Percentiles rank a stretch among this genome's conserved stretches.
Conservation (phyloP, 2,329 filamentous ascomycete species). For the Colletotrichum ledebouriae region DNA sequence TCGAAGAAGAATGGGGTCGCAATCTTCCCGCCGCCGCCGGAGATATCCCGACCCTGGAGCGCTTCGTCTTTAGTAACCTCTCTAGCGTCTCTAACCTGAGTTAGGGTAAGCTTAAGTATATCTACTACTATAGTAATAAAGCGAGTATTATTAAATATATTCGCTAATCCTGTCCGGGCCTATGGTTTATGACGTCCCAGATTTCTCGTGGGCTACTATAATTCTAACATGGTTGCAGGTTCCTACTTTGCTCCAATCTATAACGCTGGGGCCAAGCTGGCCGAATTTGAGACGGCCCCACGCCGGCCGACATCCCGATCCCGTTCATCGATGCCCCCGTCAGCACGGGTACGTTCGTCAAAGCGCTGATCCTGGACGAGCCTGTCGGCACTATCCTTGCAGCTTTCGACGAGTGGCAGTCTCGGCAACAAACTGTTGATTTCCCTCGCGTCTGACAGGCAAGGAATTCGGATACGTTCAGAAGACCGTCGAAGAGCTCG, state of each 20-base stretch:
- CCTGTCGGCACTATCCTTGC: conserved; percentile 56
- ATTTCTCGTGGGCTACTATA: conserved; percentile 24
- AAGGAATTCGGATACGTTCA: conserved; percentile 51
- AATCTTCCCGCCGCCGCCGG: conserved; percentile 69
- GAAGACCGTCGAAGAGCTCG: conserved; percentile 51
- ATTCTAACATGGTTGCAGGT: conserved; percentile 12
- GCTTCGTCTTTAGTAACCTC: conserved; percentile 30
- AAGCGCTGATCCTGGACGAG: conserved; percentile 57
- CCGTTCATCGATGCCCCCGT: conserved; percentile 52
- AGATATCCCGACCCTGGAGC: conserved; percentile 6
- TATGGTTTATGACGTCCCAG: conserved; percentile 29
- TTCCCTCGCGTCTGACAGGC: conserved; percentile 54
- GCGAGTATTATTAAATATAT: conserved; percentile 22
- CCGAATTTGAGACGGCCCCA: conserved; percentile 21
- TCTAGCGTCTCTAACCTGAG: conserved; percentile 6
- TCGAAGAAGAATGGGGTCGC: conserved; percentile 64
- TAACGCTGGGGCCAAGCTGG: neutral
- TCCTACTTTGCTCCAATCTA: conserved; percentile 6
- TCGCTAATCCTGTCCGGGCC: neutral
- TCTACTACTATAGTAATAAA: conserved; percentile 31
- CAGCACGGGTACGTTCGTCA: conserved; percentile 60
- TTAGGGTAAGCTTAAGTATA: conserved; percentile 13
- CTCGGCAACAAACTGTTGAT: conserved; percentile 50
- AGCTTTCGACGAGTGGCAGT: conserved; percentile 58
- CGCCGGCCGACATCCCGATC: neutral